A percentile compares a stretch with the other conserved stretches of the same genome.
phyloP scores from a whole-genome alignment of 2,329 filamentous ascomycete species.

The Cordyceps cateniannulata region DNA sequence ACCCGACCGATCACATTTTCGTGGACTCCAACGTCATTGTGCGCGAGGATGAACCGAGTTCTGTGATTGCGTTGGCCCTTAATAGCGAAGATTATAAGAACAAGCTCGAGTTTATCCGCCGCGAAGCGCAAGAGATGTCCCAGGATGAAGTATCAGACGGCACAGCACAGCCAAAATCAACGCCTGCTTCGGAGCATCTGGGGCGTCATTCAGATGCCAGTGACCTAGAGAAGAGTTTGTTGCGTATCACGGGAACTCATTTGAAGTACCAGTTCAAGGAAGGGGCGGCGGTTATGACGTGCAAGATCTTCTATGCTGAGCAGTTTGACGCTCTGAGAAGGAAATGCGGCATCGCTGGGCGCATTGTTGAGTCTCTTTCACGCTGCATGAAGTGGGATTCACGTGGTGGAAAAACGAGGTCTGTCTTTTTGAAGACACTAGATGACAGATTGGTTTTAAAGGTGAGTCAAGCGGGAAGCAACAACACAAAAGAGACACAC shows the following conservation, averaged over 20 bases:
- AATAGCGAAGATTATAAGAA: slow-evolving; percentile 80
- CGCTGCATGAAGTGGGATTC: slow-evolving; percentile 97
- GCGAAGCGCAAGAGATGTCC: slow-evolving; percentile 38
- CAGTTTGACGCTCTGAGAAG: slow-evolving; percentile 92
- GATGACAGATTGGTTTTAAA: slow-evolving; percentile 93
- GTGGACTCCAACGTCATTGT: slow-evolving; percentile 96
- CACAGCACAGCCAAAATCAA: slow-evolving; percentile 24
- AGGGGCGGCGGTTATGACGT: slow-evolving; percentile 88
- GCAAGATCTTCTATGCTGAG: slow-evolving; percentile 98
- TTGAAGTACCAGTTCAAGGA: slow-evolving; percentile 94
- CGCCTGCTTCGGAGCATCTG: slow-evolving; percentile 28
- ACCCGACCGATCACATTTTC: slow-evolving; percentile 86
- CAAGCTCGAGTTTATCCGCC: slow-evolving; percentile 66
- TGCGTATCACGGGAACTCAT: slow-evolving; percentile 82
- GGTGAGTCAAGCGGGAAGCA: slow-evolving; percentile 23
- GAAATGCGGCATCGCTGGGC: slow-evolving; percentile 88
- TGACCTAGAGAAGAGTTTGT: slow-evolving; percentile 77
- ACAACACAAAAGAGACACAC: slow-evolving; percentile 13
- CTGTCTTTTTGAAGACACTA: slow-evolving; percentile 91
- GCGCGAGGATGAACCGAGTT: slow-evolving; percentile 93
- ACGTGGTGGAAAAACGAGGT: slow-evolving; percentile 96
- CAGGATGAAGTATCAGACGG: slow-evolving; percentile 27
- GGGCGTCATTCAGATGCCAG: slow-evolving; percentile 50
- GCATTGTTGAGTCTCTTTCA: slow-evolving; percentile 91
- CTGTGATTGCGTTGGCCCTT: slow-evolving; percentile 86